Base-by-base conservation (phyloP, 768 basidiomycete genomes). In the Leccinum subtestaceum region DNA sequence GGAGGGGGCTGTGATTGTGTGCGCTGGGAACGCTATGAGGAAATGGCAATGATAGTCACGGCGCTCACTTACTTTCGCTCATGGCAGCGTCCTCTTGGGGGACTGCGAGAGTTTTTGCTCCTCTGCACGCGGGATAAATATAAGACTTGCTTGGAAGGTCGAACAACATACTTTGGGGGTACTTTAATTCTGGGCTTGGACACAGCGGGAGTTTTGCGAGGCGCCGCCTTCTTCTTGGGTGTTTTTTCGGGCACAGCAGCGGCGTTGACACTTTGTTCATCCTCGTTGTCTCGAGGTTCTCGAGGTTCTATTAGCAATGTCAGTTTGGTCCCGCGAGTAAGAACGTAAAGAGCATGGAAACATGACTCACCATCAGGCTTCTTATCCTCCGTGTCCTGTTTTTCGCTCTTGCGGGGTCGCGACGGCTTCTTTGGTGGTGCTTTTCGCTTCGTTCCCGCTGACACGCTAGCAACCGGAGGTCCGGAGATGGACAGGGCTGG, bases 1-100 rank as follows among this genome's bases (percentile, higher is more conserved):
- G 3, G 89, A 90, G 2, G 88, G 85, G 3, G 87, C 88, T 15
- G 89, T 90, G 29, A 83, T 83, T 13, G 85, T 81, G 67, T 84
- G 84, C 45, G 81, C 88, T 83, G 62, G 40, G 38, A 55, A 56
- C 51, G 56, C 49, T 25, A 13, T 55, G 49, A 67, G 52, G 45
- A 45, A 25, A 64, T 13, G 46, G 9, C 27, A n/a, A 50, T 25
- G 6, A 49, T 15, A 17, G 27, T 15, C 10, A 46, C 9, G 36
- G 36, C 17, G n/a, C 63, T 70, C 36, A 19, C 72, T 62, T 62
- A 87, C 88, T 81, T 82, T 90, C 88, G 60, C 87, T 89, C 60
- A 82, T 72, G 31, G 76, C 78, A 7, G 73, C 67, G 57, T 87
- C 87, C 45, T 86, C 84, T 27, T 71, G 67, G 48, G 79, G 69